A percentile compares a stretch with the other conserved stretches of the same genome.
Evolutionary conservation across 2,329 filamentous ascomycete species (phyloP).

Genomic region (Hymenoscyphus occultus): DNA sequence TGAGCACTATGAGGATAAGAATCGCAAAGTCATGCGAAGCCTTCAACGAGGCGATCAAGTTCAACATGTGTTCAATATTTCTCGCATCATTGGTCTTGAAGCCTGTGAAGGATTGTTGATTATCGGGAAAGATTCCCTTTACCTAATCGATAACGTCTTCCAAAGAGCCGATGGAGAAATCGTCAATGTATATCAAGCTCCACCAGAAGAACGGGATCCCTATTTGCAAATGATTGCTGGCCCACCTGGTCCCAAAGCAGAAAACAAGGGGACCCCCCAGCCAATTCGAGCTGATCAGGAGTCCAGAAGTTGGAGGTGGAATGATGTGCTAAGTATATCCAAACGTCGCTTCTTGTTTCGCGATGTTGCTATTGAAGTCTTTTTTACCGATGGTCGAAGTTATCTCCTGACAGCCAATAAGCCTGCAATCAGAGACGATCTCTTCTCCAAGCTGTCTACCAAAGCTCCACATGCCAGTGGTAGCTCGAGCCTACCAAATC

Average conservation of each 20-base stretch:
- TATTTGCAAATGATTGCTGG: constrained; percentile 93
- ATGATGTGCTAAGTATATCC: constrained; percentile 89
- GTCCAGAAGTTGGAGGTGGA: constrained; percentile 89
- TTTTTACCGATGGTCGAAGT: constrained; percentile 94
- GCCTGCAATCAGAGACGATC: constrained; percentile 69
- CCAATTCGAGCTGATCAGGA: constrained; percentile 66
- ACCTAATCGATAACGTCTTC: constrained; percentile 95
- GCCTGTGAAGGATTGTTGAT: constrained; percentile 92
- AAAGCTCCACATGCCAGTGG: constrained; percentile 80
- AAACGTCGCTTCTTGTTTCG: constrained; percentile 94
- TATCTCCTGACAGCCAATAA: constrained; percentile 87
- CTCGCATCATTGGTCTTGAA: constrained; percentile 88
- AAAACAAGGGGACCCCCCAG: constrained; percentile 57
- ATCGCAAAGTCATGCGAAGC: constrained; percentile 94
- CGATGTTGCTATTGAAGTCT: constrained; percentile 94
- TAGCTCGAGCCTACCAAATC: constrained; percentile 65
- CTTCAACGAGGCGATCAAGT: constrained; percentile 88
- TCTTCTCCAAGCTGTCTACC: constrained; percentile 70
- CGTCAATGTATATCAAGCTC: constrained; percentile 93
- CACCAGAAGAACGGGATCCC: constrained; percentile 85
- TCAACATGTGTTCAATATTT: constrained; percentile 92
- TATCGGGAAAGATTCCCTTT: constrained; percentile 85
- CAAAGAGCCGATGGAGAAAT: constrained; percentile 94
- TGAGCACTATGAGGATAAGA: constrained; percentile 91
- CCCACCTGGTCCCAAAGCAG: constrained; percentile 61